Conservation (phyloP, 208 protist species). For the Trypanosoma rangeli region DNA sequence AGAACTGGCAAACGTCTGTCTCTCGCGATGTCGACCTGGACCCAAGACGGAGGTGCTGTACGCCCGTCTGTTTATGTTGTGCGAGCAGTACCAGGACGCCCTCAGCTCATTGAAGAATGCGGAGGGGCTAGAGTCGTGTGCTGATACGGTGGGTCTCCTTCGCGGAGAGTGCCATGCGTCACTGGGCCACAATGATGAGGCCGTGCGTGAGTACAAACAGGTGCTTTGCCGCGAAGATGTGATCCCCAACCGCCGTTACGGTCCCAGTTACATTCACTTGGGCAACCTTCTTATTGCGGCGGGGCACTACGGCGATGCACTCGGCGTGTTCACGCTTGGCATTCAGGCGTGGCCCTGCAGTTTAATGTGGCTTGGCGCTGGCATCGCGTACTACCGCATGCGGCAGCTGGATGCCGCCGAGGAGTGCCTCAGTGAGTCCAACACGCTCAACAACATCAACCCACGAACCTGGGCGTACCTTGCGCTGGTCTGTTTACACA, state of each 20-base stretch:
- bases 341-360: constrained; percentile 75
- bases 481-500: constrained; percentile 53
- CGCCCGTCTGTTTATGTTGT: constrained; percentile 71
- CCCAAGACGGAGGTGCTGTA: constrained; percentile 66
- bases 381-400: constrained; percentile 83
- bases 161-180: constrained; percentile 61
- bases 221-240: constrained; percentile 44
- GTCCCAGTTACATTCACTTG: constrained; percentile 64
- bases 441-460: constrained; percentile 84
- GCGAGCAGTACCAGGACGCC: constrained; percentile 68
- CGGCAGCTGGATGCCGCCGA: constrained; percentile 66
- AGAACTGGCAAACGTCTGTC: constrained; percentile 71
- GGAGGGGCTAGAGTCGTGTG: constrained; percentile 10
- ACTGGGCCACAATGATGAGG: constrained; percentile 50
- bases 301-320: constrained; percentile 72
- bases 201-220: constrained; percentile 54
- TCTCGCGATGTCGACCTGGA: constrained; percentile 51
- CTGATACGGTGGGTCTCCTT: constrained; percentile 56
- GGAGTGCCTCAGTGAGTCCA: constrained; percentile 88
- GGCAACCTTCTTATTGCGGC: constrained; percentile 76
- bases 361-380: constrained; percentile 86
- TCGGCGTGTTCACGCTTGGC: constrained; percentile 69
- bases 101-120: constrained; percentile 38
- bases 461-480: constrained; percentile 88
- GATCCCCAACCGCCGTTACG: constrained; percentile 15